Evolutionary conservation across 1,139 yeast genomes (phyloP), one percentile per base, ranked within the genome.

Genomic region (Diutina catenulata): DNA sequence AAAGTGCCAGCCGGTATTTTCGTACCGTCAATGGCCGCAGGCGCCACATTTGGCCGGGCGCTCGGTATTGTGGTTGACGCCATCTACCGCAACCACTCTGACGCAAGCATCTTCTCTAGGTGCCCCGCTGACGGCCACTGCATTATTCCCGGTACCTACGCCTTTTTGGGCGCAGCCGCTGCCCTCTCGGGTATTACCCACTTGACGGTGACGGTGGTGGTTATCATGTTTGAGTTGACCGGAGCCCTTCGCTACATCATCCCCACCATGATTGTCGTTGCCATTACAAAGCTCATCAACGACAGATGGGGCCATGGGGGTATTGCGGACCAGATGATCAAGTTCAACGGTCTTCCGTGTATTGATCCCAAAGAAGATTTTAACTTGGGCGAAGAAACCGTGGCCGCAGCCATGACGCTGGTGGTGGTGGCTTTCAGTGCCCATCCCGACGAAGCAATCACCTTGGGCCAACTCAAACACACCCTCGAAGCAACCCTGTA

Each of bases 91-190:
- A 54, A 50, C 35, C 45, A 62, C 42, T 66, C 70, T 0, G 58
- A 62, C 9, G 57, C 70, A 2, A 40, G 51, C 4, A 41, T 73
- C 4, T 82, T 82, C 49, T 43, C 68, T 27, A 62, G 72, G 40
- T 76, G 76, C 43, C 53, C 64, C 1, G 47, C 43, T 4, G 52
- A 47, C 15, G 35, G 28, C 2, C 23, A 25, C 19, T 84, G 94
- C 50, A 74, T 88, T 18, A 83, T 88, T 2, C 94, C 96, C 0
- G 97, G 96, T 0, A 86, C 94, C 0, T 91, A 88, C 56, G 95
- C 98, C 0, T 80, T 93, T 43, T 70, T 93, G n/a, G 99, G 98
- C 2, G 97, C 98, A 0, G 97, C 94, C 1, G 93, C 97, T 2
- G 87, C 95, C 0, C 65, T 93, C 37, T 80, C 94, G 53, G 98